Conservation (phyloP, 2,329 filamentous ascomycete genomes). For the Aspergillus sp. region DNA sequence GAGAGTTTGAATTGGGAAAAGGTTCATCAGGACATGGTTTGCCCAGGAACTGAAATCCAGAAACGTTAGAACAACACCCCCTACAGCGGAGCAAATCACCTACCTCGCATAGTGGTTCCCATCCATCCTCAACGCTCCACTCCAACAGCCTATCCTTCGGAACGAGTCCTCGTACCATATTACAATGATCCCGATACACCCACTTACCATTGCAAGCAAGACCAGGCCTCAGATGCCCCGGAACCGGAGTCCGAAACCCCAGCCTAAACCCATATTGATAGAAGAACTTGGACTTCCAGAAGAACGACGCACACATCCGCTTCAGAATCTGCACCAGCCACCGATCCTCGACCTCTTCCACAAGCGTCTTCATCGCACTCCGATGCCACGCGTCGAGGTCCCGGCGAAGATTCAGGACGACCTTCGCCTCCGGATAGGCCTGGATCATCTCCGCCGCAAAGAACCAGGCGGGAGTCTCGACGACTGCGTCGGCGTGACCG, state of each 20-base stretch:
- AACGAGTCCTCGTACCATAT: slow-evolving; percentile 24
- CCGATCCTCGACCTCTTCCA: slow-evolving; percentile 5
- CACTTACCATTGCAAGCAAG: slow-evolving; percentile 18
- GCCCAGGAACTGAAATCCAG: too few relatives aligned
- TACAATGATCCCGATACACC: slow-evolving; percentile 23
- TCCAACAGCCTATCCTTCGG: slow-evolving; percentile 21
- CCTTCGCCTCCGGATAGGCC: slow-evolving; percentile 30
- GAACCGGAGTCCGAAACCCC: slow-evolving; percentile 6
- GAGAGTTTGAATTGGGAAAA: too few relatives aligned
- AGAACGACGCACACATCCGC: slow-evolving; percentile 9
- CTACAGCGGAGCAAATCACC: too few relatives aligned
- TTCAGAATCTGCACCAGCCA: slow-evolving; percentile 9
- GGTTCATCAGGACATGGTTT: too few relatives aligned
- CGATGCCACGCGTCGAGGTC: slow-evolving; percentile 13
- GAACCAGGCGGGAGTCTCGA: slow-evolving; percentile 28
- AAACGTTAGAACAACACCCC: too few relatives aligned
- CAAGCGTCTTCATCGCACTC: slow-evolving; percentile 11
- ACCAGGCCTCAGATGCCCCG: not conserved
- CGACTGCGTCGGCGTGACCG: slow-evolving; percentile 26
- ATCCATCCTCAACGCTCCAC: slow-evolving; percentile 27
- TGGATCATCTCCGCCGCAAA: slow-evolving; percentile 34
- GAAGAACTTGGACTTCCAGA: slow-evolving; percentile 12
- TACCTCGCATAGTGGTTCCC: slow-evolving; percentile 24
- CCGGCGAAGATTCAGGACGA: slow-evolving; percentile 10
- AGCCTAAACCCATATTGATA: slow-evolving; percentile 8